Evolutionary conservation across 2,329 filamentous ascomycete species (phyloP).

Genomic region (Colletotrichum lentis): DNA sequence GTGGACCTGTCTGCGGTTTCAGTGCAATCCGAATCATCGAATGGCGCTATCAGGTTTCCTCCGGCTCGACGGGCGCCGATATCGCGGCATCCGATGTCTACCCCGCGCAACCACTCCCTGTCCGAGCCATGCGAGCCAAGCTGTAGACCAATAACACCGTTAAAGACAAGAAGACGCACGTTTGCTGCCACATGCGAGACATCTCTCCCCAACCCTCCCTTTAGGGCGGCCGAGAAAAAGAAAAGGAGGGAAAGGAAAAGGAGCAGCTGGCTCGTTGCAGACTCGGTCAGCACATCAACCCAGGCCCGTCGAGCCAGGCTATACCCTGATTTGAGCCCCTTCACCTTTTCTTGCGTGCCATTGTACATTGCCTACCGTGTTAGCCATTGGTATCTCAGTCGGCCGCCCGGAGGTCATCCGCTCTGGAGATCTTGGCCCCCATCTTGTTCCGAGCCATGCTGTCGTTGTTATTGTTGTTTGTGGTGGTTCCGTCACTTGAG

Average conservation of each 20-base stretch:
- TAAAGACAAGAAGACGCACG: background rate
- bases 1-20: slow-evolving; percentile 25
- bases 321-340: slow-evolving; percentile 10
- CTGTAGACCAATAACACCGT: slow-evolving; percentile 1
- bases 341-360: slow-evolving; percentile 15
- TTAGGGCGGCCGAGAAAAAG: slow-evolving; percentile 1
- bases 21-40: slow-evolving; percentile 18
- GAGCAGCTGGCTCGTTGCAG: slow-evolving; percentile 18
- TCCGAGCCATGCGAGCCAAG: slow-evolving; percentile 26
- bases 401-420: slow-evolving; percentile 26
- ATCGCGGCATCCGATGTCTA: slow-evolving; percentile 36
- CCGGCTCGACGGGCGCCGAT: slow-evolving; percentile 29
- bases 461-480: background rate
- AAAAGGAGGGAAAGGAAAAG: no score
- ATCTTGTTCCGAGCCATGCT: slow-evolving; percentile 19
- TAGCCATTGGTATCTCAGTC: slow-evolving; percentile 26
- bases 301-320: background rate
- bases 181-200: slow-evolving; percentile 28
- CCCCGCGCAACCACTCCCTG: slow-evolving; percentile 18
- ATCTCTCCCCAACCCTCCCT: slow-evolving; percentile 14
- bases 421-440: slow-evolving; percentile 23
- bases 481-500: slow-evolving; percentile 11
- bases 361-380: slow-evolving; percentile 22
- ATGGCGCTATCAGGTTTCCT: slow-evolving; percentile 14
- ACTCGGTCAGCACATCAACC: slow-evolving; percentile 12